These are phyloP conservation scores for Cokeromyces recurvatus DNA, from an alignment of 371 early-diverging fungal genomes.

Conservation along the genomic window DNA sequence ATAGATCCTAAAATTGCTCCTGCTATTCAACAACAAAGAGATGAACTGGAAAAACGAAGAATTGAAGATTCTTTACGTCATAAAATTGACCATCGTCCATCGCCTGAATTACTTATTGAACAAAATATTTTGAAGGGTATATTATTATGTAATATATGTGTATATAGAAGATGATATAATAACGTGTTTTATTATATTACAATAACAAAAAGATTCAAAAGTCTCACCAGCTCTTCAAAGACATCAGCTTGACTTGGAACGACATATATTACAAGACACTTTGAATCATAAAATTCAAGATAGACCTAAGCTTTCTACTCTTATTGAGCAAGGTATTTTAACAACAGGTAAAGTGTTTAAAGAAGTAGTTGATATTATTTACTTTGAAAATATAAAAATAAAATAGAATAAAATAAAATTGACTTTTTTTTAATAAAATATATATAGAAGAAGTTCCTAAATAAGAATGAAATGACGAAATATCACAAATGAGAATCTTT, in stretches of 20 bases:
- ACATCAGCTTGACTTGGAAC: constrained; percentile 45
- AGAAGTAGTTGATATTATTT: too few relatives aligned
- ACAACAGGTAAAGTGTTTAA: too few relatives aligned
- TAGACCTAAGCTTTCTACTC: constrained; percentile 64
- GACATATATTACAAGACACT: constrained; percentile 60
- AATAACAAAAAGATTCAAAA: constrained; percentile 39
- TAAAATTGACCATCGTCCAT: constrained; percentile 73
- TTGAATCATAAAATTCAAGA: constrained; percentile 68
- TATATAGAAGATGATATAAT: not conserved
- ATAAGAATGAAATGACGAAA: too few relatives aligned
- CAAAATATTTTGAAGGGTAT: constrained; percentile 59
- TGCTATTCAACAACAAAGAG: constrained; percentile 41
- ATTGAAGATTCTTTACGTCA: constrained; percentile 64
- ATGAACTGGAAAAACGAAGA: constrained; percentile 56
- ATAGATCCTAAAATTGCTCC: constrained; percentile 51
- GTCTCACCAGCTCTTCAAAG: constrained; percentile 55
- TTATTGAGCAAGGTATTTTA: constrained; percentile 69
- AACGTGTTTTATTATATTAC: not conserved
- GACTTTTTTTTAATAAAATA: not conserved
- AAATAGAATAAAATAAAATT: not conserved
- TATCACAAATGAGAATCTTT: too few relatives aligned
- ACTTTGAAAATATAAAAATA: too few relatives aligned
- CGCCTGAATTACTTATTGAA: constrained; percentile 63
- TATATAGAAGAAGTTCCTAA: constrained; percentile 15
- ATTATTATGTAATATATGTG: constrained; percentile 6